Base-by-base conservation (phyloP, 1,284 basidiomycete genomes). In the Chalciporus piperatoides region DNA sequence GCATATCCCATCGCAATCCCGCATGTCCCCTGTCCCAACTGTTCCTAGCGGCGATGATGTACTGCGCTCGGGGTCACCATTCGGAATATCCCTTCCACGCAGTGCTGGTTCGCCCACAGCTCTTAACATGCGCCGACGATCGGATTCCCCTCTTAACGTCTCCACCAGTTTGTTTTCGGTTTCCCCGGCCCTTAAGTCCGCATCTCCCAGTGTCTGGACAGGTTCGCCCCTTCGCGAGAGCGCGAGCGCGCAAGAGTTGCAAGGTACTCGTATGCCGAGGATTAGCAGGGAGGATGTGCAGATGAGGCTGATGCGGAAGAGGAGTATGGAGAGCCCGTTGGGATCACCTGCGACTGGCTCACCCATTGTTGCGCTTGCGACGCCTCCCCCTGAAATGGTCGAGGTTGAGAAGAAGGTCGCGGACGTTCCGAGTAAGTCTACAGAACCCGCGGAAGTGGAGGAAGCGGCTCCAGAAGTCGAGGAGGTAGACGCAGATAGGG, bases 221-320 rank as follows among this genome's bases (percentile, higher is more conserved):
- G 67, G 59, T n/a, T 67, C 66, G 24, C 64, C 67, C 6, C 28
- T 66, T n/a, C 57, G 59, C 3, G 64, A 65, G 27, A 44, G 42
- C 4, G 44, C 53, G 10, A 67, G 54, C 23, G 40, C 46, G 2
- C 60, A 63, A 27, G 65, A 63, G 8, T 42, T 56, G 49, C 46
- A 58, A 55, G 24, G 63, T 21, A 58, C 60, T 8, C 69, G 69
- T 37, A 24, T 43, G 37, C 42, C 52, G 9, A 65, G 49, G 46
- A 79, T 82, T 45, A 79, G 68, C 45, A 71, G 73, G 27, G 80
- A 80, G 47, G 76, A 78, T 44, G 72, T 84, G 27, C 74, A 78
- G 50, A 67, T 73, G 53, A 70, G 77, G 30, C 57, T 82, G 39
- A 57, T 76, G 57, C 71, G 68, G 36, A 71, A 71, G 54, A 63